Evolutionary conservation across 2,329 filamentous ascomycete species (phyloP).

Genomic region (Paraphoma chrysanthemicola): DNA sequence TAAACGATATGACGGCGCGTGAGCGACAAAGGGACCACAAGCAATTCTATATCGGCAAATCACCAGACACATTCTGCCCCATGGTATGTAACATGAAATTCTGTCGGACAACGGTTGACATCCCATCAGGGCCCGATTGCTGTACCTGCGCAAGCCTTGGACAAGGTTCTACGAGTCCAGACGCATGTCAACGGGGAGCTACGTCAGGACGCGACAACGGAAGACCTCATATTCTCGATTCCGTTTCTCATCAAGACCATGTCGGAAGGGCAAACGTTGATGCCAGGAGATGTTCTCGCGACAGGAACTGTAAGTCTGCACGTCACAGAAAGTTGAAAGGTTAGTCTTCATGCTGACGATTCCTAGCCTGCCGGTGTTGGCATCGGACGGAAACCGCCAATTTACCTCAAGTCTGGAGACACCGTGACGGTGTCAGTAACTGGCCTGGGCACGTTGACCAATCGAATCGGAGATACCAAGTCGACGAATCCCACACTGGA

Average conservation of each 20-base stretch:
- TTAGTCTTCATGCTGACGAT: conserved; percentile 53
- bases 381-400: conserved; percentile 49
- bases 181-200: conserved; percentile 57
- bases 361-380: conserved; percentile 51
- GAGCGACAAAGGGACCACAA: conserved; percentile 54
- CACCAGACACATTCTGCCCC: conserved; percentile 62
- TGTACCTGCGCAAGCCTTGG: conserved; percentile 55
- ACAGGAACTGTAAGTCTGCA: conserved; percentile 60
- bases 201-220: conserved; percentile 56
- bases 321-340: conserved; percentile 42
- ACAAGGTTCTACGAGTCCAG: conserved; percentile 50
- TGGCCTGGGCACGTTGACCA: conserved; percentile 35
- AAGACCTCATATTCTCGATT: conserved; percentile 56
- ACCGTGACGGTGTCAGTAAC: conserved; percentile 29
- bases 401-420: conserved; percentile 37
- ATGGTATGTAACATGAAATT: conserved; percentile 49
- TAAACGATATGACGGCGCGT: conserved; percentile 47
- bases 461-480: conserved; percentile 55
- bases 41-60: conserved; percentile 67
- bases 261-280: conserved; percentile 53
- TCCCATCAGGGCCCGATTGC: conserved; percentile 57
- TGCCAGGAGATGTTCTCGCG: conserved; percentile 56
- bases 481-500: conserved; percentile 32
- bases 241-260: conserved; percentile 55
- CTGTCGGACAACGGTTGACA: not conserved